phyloP scores from a whole-genome alignment of 208 protist genomes.

The Crithidia thermophila region DNA sequence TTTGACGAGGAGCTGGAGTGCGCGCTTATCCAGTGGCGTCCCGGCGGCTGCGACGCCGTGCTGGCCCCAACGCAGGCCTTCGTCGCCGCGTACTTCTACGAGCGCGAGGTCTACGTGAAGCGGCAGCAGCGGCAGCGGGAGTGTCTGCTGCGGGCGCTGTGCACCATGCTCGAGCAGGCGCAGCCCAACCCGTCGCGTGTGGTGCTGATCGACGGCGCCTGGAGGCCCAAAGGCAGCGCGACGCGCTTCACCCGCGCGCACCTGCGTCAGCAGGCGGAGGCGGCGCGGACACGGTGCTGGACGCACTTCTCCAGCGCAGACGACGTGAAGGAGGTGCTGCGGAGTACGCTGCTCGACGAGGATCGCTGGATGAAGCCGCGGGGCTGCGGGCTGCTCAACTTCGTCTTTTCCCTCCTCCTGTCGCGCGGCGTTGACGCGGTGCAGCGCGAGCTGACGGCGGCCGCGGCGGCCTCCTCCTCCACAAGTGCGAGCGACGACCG shows the following conservation, averaged over 20 bases:
- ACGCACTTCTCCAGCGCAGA: slow-evolving; percentile 37
- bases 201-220: slow-evolving; percentile 59
- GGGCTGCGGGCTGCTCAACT: slow-evolving; percentile 69
- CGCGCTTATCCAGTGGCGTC: slow-evolving; percentile 63
- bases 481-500: slow-evolving; percentile 8
- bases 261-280: slow-evolving; percentile 17
- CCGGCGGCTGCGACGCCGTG: slow-evolving; percentile 60
- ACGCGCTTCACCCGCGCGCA: slow-evolving; percentile 15
- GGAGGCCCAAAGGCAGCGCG: slow-evolving; percentile 10
- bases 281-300: slow-evolving; percentile 29
- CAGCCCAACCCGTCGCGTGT: slow-evolving; percentile 62
- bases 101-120: slow-evolving; percentile 56
- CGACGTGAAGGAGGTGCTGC: slow-evolving; percentile 50
- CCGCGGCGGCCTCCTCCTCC: slow-evolving; percentile 17
- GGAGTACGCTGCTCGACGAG: slow-evolving; percentile 31
- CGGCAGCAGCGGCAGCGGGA: slow-evolving; percentile 51
- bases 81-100: slow-evolving; percentile 66
- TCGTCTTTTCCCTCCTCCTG: slow-evolving; percentile 74
- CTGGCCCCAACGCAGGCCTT: slow-evolving; percentile 74
- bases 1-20: slow-evolving; percentile 71
- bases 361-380: slow-evolving; percentile 57
- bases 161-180: slow-evolving; percentile 51
- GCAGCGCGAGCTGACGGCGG: slow-evolving; percentile 29
- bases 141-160: slow-evolving; percentile 56
- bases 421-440: slow-evolving; percentile 55